Percentiles rank a stretch among this genome's conserved stretches.
phyloP scores from a whole-genome alignment of 164 flowering plant species.

The Stephania yunnanensis region DNA sequence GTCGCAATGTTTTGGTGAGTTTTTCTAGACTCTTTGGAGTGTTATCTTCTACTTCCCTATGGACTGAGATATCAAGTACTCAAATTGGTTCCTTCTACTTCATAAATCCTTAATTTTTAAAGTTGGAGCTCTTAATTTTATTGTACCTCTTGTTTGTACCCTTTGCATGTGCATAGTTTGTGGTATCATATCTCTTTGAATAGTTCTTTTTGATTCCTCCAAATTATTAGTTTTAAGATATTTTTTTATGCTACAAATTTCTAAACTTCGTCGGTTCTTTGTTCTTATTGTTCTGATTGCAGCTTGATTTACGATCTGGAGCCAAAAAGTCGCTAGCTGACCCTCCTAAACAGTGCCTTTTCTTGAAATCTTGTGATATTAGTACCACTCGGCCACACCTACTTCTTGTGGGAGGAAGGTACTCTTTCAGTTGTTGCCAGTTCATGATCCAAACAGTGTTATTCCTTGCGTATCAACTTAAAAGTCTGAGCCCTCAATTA shows the following conservation, averaged over 20 bases:
- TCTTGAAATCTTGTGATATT: constrained; percentile 87
- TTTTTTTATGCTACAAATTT: background rate
- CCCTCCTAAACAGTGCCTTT: constrained; percentile 69
- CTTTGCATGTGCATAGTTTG: background rate
- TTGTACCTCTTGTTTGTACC: background rate
- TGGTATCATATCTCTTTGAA: background rate
- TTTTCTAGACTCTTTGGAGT: background rate
- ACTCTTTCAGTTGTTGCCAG: constrained; percentile 11
- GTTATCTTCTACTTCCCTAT: background rate
- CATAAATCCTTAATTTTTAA: background rate
- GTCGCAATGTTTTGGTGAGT: constrained; percentile 76
- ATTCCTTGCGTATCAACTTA: constrained; percentile 3
- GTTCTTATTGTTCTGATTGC: constrained; percentile 20
- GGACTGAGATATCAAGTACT: background rate
- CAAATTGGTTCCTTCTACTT: background rate
- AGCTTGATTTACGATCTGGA: constrained; percentile 92
- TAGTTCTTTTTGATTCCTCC: background rate
- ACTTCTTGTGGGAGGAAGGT: constrained; percentile 97
- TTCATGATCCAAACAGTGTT: background rate
- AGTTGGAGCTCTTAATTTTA: background rate
- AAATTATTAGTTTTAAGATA: background rate
- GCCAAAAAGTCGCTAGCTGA: constrained; percentile 82
- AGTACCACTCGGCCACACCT: constrained; percentile 89
- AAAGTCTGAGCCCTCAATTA: constrained; percentile 6
- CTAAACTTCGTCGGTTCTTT: background rate